These are phyloP conservation scores for Caryocar brasiliense DNA, from an alignment of 441 rosid genomes.

Conservation along the genomic window DNA sequence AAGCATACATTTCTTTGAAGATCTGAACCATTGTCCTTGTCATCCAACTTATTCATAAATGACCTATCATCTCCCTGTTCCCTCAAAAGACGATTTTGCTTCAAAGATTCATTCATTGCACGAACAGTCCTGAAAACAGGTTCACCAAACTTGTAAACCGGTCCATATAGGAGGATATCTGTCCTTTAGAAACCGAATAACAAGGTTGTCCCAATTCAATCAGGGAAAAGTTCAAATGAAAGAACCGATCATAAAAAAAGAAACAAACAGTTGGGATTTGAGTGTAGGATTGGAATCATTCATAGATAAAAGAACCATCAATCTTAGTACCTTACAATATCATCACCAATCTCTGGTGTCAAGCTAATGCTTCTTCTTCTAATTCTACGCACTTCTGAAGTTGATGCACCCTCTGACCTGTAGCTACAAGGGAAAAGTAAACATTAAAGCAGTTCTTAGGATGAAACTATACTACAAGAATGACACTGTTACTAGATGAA, in stretches of 20 bases:
- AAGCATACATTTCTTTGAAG: conserved; percentile 55
- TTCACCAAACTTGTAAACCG: not conserved
- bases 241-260: not conserved
- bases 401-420: conserved; percentile 82
- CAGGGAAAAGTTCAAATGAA: not conserved
- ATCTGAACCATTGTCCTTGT: conserved; percentile 37
- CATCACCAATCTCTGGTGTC: conserved; percentile 99
- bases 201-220: no score
- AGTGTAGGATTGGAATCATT: not conserved
- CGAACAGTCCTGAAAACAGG: conserved; percentile 88
- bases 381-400: conserved; percentile 68
- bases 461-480: not conserved
- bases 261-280: not conserved
- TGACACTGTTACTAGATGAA: not conserved
- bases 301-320: conserved; percentile 25
- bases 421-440: conserved; percentile 25
- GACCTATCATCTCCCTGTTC: conserved; percentile 50
- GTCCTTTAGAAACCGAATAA: not conserved
- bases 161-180: not conserved
- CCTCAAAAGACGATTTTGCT: conserved; percentile 77
- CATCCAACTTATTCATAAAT: conserved; percentile 39
- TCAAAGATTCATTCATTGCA: conserved; percentile 93
- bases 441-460: conserved; percentile 11
- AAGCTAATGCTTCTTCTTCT: conserved; percentile 98
- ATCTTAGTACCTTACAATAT: conserved; percentile 99